A percentile compares a stretch with the other conserved stretches of the same genome.
These are phyloP conservation scores for Conidiobolus coronatus DNA, from an alignment of 371 early-diverging fungal genomes.

Conservation along the genomic window DNA sequence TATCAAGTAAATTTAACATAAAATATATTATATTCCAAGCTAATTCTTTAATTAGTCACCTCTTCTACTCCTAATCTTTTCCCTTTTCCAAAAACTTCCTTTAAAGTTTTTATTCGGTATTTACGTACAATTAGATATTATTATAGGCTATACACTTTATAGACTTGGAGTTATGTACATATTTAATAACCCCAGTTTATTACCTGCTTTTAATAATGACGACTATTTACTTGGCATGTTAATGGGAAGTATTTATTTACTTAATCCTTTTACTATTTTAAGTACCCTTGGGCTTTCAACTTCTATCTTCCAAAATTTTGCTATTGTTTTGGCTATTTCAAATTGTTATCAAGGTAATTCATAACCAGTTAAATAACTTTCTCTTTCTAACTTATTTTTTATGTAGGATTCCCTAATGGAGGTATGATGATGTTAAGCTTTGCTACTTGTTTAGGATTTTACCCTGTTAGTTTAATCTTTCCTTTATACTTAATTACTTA, in stretches of 20 bases:
- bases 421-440: constrained; percentile 44
- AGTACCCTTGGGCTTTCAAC: constrained; percentile 56
- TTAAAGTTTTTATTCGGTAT: constrained; percentile 19
- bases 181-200: too few relatives aligned
- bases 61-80: constrained; percentile 42
- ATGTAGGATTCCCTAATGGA: constrained; percentile 15
- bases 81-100: constrained; percentile 25
- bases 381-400: neutral
- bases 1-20: constrained; percentile 36
- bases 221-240: neutral
- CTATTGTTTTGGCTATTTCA: constrained; percentile 34
- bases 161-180: neutral
- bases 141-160: neutral
- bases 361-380: neutral
- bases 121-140: constrained; percentile 32
- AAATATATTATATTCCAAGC: neutral
- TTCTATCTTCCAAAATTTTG: constrained; percentile 40
- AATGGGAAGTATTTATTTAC: constrained; percentile 23
- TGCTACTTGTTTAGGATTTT: constrained; percentile 55
- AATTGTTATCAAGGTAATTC: constrained; percentile 31
- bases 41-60: constrained; percentile 27
- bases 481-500: constrained; percentile 26
- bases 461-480: constrained; percentile 55
- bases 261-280: constrained; percentile 60
- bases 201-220: neutral